Base-by-base conservation (phyloP, 2,329 filamentous ascomycete genomes). In the Penicillium sp. region DNA sequence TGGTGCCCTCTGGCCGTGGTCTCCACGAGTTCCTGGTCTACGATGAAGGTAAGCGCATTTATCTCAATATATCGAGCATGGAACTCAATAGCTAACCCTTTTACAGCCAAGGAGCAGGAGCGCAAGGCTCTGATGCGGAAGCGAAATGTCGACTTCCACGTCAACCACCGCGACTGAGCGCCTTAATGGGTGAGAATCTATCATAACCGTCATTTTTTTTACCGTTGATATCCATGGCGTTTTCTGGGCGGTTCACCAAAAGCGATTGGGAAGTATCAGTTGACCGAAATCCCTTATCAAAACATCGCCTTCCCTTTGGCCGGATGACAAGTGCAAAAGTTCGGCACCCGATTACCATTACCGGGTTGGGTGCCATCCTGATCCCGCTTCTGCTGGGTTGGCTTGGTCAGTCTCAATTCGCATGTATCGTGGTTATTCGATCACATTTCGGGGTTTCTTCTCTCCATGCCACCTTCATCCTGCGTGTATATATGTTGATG, bases 11-110 rank as follows among this genome's bases (percentile, higher is more conserved):
- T 31, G 93, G 93, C 29, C 85, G 80, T 52, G 91, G 79, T 49
- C 77, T 98, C 61, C 89, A 97, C 67, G 93, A 97, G 71, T 96
- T 97, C 73, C 77, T 97, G 65, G 80, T 90, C 14, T 95, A 88
- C 71, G 89, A 95, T 68, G 78, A 82, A 74, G 80, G 82, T 85
- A 77, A 69, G 82, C 26, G 6, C 11, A 37, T 37, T 24, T 20
- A n/a, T 37, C 18, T 11, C n/a, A n/a, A 22, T 4, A 23, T 36
- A n/a, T 6, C 11, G 3, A 34, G 10, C 2, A 34, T 11, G 10
- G 35, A 11, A 14, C 3, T 4, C 35, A 22, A 9, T 11, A 8
- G 10, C 35, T 37, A 37, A 37, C 20, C 14, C 11, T 7, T 36
- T 37, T 2, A 63, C 56, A 86, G 84, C 71, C 55, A 86, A 84